Conservation (phyloP, 1,284 basidiomycete genomes). For the Crepidotus sp. region DNA sequence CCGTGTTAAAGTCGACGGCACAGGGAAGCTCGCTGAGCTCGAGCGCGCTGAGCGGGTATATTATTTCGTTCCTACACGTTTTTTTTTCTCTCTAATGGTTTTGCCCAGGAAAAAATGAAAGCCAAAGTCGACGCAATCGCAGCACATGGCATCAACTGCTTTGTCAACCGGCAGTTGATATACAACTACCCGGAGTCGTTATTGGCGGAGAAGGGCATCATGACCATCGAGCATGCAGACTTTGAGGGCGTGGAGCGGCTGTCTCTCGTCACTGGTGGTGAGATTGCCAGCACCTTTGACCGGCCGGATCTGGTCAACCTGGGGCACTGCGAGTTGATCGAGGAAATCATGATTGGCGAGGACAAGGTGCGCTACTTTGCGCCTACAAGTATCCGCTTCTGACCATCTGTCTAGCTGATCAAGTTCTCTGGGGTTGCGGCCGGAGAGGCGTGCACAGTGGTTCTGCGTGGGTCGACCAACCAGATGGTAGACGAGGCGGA, state of each 20-base stretch:
- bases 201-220: constrained; percentile 87
- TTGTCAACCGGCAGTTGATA: constrained; percentile 97
- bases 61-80: constrained; percentile 17
- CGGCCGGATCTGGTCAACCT: constrained; percentile 90
- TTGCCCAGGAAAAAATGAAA: constrained; percentile 94
- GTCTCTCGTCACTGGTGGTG: constrained; percentile 94
- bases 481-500: constrained; percentile 99
- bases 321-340: constrained; percentile 89
- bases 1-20: constrained; percentile 90
- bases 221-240: constrained; percentile 98
- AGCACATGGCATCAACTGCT: constrained; percentile 92
- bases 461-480: constrained; percentile 91
- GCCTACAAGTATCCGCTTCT: neutral
- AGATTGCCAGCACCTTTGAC: constrained; percentile 96
- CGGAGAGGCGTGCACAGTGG: constrained; percentile 98
- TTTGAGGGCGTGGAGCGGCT: constrained; percentile 98
- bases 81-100: constrained; percentile 4
- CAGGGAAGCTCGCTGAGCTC: constrained; percentile 94
- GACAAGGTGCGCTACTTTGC: constrained; percentile 65
- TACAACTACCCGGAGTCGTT: constrained; percentile 99
- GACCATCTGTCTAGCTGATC: constrained; percentile 59
- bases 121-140: constrained; percentile 95
- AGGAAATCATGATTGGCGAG: constrained; percentile 99
- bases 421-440: constrained; percentile 99
- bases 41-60: constrained; percentile 88